Percentiles rank a stretch among this genome's conserved stretches.
phyloP scores from a whole-genome alignment of 768 basidiomycete genomes.

The Podaxis sp. region DNA sequence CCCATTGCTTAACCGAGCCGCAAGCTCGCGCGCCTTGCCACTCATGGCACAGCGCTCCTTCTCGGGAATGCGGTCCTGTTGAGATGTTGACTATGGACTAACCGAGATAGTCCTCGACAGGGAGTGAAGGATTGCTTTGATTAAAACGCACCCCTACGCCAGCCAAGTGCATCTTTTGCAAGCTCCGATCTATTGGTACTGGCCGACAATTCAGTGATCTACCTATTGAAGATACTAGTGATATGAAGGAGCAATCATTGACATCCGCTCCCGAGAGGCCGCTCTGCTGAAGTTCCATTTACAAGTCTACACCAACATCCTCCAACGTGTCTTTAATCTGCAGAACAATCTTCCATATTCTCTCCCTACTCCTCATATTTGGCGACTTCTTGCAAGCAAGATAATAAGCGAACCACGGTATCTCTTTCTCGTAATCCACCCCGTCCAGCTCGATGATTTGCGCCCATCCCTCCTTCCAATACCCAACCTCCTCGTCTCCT shows the following conservation, averaged over 20 bases:
- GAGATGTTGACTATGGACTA: too few relatives aligned
- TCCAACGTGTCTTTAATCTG: neutral
- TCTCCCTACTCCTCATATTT: constrained; percentile 5
- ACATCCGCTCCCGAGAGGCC: too few relatives aligned
- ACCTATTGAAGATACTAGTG: neutral
- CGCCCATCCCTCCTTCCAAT: neutral
- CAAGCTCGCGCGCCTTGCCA: too few relatives aligned
- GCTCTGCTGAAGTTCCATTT: neutral
- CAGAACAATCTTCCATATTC: constrained; percentile 6
- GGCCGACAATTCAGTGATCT: too few relatives aligned
- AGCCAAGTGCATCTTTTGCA: too few relatives aligned
- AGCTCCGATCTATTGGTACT: too few relatives aligned
- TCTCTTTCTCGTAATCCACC: neutral
- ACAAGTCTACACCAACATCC: neutral
- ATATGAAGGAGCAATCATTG: neutral
- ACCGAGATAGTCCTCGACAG: too few relatives aligned
- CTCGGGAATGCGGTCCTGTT: too few relatives aligned
- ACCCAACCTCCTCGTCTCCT: neutral
- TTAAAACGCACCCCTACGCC: too few relatives aligned
- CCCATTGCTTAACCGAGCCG: too few relatives aligned
- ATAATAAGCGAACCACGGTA: constrained; percentile 6
- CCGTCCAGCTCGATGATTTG: neutral
- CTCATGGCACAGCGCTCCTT: too few relatives aligned
- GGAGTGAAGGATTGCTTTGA: too few relatives aligned
- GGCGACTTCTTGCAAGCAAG: constrained; percentile 1